Evolutionary conservation across 495 filamentous ascomycete genomes (phyloP).

Genomic region (Darksidea phi): DNA sequence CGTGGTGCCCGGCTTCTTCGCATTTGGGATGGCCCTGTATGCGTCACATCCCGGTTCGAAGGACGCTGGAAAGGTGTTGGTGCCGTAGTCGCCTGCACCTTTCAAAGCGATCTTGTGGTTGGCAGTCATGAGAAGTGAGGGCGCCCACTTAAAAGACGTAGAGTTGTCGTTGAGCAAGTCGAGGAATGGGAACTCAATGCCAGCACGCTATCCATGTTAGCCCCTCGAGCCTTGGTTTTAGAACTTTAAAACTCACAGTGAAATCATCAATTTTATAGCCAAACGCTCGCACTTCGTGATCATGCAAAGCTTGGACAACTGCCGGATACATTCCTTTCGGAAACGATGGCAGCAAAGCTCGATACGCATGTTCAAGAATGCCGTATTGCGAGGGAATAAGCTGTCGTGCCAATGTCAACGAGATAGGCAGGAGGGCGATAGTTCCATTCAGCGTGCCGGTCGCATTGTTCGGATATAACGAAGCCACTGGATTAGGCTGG

Average conservation of each 20-base stretch:
- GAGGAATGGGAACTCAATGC: constrained; percentile 33
- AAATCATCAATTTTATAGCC: constrained; percentile 26
- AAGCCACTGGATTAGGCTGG: constrained; percentile 29
- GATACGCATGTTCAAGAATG: constrained; percentile 26
- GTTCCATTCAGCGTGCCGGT: constrained; percentile 34
- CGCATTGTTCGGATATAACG: constrained; percentile 18
- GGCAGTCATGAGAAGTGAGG: constrained; percentile 28
- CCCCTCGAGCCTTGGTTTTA: background rate
- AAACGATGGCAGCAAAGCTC: constrained; percentile 20
- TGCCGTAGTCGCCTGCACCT: constrained; percentile 25
- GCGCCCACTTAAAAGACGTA: constrained; percentile 29
- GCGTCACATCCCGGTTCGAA: constrained; percentile 31
- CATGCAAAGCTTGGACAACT: constrained; percentile 29
- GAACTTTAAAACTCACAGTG: constrained; percentile 7
- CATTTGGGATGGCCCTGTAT: constrained; percentile 14
- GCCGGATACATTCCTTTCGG: constrained; percentile 30
- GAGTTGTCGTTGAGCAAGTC: constrained; percentile 26
- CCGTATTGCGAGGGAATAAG: constrained; percentile 30
- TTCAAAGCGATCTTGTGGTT: constrained; percentile 25
- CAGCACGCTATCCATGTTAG: constrained; percentile 21
- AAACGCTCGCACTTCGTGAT: constrained; percentile 27
- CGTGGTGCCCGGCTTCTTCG: constrained; percentile 16
- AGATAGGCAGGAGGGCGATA: constrained; percentile 23
- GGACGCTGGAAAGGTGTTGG: constrained; percentile 11
- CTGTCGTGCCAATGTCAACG: constrained; percentile 23